Evolutionary conservation across 768 basidiomycete genomes (phyloP), one percentile per base, ranked within the genome.

Genomic region (Boletus vinaceobasis): DNA sequence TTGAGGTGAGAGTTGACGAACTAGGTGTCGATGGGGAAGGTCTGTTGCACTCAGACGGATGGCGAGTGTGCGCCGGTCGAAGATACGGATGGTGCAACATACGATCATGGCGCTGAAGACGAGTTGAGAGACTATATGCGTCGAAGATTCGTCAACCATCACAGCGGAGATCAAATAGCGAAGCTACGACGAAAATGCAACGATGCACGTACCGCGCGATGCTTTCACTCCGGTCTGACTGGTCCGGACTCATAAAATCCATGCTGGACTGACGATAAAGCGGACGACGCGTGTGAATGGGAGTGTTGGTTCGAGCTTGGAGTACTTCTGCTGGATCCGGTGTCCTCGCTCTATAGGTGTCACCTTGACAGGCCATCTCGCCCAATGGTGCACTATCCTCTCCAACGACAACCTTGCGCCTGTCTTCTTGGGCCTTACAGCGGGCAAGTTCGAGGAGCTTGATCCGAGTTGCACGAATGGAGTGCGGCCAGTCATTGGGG

Each of bases 241-340:
- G 76, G 31, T 78, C 69, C 11, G 68, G 70, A 55, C 79, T 81
- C 71, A 93, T 82, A 60, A 90, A 91, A 65, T 93, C 90, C 90
- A 92, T 92, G 68, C 88, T 90, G 23, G 88, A 89, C 74, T 90
- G 88, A 54, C 87, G 78, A 71, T 89, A 88, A 26, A 90, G 74
- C 17, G 84, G 84, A 17, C 71, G 69, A 32, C 84, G 80, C 52
- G 76, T 77, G 35, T 68, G 71, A 46, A 46, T 61, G 35, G 68
- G 80, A 73, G 77, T 76, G 65, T 79, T 79, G 42, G 79, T 79
- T 5, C 78, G 79, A 47, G 67, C 66, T 53, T 78, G 76, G 32
- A 80, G 70, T 27, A 78, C 74, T 43, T 79, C 81, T 21, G 60
- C 40, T 2, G 61, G 62, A 52, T 74, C 73, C 53, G 66, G 61